Base-by-base conservation (phyloP, 305 asterid species). In the Stenogyne calaminthoides region DNA sequence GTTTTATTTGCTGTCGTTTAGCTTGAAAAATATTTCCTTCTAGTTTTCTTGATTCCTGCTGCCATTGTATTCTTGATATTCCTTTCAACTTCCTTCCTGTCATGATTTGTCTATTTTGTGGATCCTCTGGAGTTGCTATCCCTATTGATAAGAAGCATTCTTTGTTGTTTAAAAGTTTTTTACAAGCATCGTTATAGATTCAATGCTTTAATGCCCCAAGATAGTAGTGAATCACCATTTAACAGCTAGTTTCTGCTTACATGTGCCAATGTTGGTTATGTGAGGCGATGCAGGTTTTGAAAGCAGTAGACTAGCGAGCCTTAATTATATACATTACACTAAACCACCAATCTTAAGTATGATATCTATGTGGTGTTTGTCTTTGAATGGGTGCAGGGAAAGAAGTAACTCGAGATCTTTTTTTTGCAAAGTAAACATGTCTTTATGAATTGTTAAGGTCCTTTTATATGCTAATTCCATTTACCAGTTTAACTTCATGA, bases 371-470 rank as follows among this genome's bases (percentile, higher is more conserved):
- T 63, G 57, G 39, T 34, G 52, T 52, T 44, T 56, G 15, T 39
- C 75, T 11, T 18, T 56, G 22, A 34, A 12, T 4, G 39, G 68
- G 51, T 19, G 25, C 18, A 9, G 34, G 27, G 6, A 64, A 64
- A 36, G 3, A 25, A 29, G 52, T 11, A 11, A 55, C 9, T 36
- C 6, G 47, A 22, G 57, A 40, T 40, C 22, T 44, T 3, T 12
- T n/a, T 77, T 71, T 52, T 44, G 46, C 47, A 27, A 58, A 59
- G 20, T 75, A 20, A 36, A 37, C 16, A 14, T 22, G 70, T 46
- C 58, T 54, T 37, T 9, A 11, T 32, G 37, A 60, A 25, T 68
- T 36, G 22, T 9, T 25, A 16, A 12, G 20, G 39, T 25, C 65
- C 25, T n/a, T 32, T 20, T 27, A 6, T 8, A 15, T 64, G 52